Percentiles rank a stretch among this genome's conserved stretches.
Conservation (phyloP, 108 stramenopile species). For the Cyclotella cryptica region DNA sequence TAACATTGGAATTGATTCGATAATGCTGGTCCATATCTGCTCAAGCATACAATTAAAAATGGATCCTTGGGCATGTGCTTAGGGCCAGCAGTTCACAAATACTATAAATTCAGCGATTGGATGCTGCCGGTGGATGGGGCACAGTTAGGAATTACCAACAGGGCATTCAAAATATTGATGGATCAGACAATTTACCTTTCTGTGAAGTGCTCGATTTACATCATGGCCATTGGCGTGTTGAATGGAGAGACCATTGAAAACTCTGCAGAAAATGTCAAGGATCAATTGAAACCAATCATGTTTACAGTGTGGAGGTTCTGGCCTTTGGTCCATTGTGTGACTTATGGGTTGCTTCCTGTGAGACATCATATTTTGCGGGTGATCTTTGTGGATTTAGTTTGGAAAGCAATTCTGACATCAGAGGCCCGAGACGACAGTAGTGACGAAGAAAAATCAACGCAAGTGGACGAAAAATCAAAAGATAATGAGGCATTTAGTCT, state of each 20-base stretch:
- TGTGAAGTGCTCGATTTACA: constrained; percentile 92
- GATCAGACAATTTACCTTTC: constrained; percentile 94
- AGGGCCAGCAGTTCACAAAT: constrained; percentile 93
- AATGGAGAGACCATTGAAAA: constrained; percentile 70
- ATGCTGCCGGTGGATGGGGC: constrained; percentile 89
- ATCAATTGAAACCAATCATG: constrained; percentile 83
- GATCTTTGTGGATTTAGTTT: constrained; percentile 88
- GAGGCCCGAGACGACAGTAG: no score
- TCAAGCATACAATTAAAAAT: constrained; percentile 85
- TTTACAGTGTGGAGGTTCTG: no score
- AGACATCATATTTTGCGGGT: constrained; percentile 98
- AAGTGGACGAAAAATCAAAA: background rate
- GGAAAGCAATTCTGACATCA: constrained; percentile 90
- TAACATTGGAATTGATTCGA: no score
- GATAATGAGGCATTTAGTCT: no score
- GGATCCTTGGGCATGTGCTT: constrained; percentile 95
- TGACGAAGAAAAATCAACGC: constrained; percentile 23
- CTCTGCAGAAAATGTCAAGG: no score
- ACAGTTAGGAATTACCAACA: constrained; percentile 65
- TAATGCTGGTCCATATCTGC: no score
- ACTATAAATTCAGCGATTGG: constrained; percentile 93
- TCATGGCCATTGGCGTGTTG: constrained; percentile 81
- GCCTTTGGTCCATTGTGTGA: no score
- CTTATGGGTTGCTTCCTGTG: no score
- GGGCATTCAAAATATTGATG: constrained; percentile 93